Percentiles rank a stretch among this genome's conserved stretches.
Conservation (phyloP, 176 grass and related monocot species). For the Puccinellia tenuiflora region DNA sequence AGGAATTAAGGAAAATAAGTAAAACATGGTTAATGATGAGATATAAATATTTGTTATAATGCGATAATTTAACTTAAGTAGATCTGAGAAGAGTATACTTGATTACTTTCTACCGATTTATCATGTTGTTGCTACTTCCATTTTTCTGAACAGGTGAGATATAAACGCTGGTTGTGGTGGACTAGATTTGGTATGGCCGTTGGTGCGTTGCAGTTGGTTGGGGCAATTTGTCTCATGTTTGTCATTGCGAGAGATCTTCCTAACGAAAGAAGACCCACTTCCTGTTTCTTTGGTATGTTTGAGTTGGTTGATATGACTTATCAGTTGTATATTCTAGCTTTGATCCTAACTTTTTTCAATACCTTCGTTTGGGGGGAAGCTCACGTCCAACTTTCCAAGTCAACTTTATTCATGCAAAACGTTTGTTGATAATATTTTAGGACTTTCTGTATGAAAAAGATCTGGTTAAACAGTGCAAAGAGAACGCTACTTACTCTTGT, state of each 20-base stretch:
- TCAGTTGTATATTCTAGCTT: not conserved
- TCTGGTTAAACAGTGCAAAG: not conserved
- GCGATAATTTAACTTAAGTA: not conserved
- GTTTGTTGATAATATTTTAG: conserved; percentile 5
- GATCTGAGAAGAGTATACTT: not conserved
- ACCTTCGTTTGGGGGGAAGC: not conserved
- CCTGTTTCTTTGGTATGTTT: conserved; percentile 88
- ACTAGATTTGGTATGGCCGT: conserved; percentile 83
- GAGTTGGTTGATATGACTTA: conserved; percentile 15
- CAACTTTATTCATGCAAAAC: not conserved
- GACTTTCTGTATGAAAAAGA: not conserved
- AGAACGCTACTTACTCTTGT: not conserved
- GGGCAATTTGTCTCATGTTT: conserved; percentile 67
- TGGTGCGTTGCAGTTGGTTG: conserved; percentile 75
- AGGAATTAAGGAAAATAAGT: conserved; percentile 8
- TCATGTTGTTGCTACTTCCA: conserved; percentile 11
- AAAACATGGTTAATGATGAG: not conserved
- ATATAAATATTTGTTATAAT: not conserved
- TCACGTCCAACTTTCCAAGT: not conserved
- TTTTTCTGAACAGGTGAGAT: conserved; percentile 71
- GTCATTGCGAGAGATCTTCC: conserved; percentile 63
- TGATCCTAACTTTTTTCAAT: not conserved
- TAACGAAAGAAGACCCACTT: conserved; percentile 26
- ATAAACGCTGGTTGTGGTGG: conserved; percentile 93
- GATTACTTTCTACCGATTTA: not conserved